Base-by-base conservation (phyloP, 148 eudicot species). In the Cornus controversa region DNA sequence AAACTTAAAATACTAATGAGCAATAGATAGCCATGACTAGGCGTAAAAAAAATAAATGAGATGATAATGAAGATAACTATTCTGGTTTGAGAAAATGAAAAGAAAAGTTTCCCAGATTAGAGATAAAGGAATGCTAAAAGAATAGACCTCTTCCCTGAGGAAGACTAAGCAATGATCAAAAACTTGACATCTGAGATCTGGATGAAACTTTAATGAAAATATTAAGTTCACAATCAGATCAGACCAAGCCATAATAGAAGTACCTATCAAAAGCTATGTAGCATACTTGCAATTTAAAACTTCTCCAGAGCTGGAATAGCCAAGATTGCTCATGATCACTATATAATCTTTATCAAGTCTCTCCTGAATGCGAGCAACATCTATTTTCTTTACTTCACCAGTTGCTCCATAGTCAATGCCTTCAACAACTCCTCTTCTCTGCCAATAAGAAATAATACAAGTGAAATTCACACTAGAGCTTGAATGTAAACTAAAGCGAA, bases 271-370 rank as follows among this genome's bases (percentile, higher is more conserved):
- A 88, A 78, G 69, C 83, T 73, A 84, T 78, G 28, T 66, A 88
- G 84, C 99, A 79, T 93, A 96, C 99, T 93, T 96, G 99, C 99
- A 96, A 80, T 96, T 96, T 57, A 96, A 86, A 58, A 90, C 99
- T 87, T 88, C 97, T 34, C 99, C 98, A 67, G 97, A 93, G 89
- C 98, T 96, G 68, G 99, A 96, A 90, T 90, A 93, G 73, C 97
- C 98, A 79, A 96, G 86, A 78, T 96, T 93, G 89, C 94, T 91
- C 26, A 96, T 66, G 58, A 91, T 86, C 40, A 96, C 98, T 60
- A 96, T 91, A 78, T 85, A 89, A 26, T 91, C 99, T 78, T 92
- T 90, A 87, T 96, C 97, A 78, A 96, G 98, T 85, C 94, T 91
- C 82, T 96, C 97, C 62, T 87, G 89, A 36, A 96, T 88, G 78